These are phyloP conservation scores for Choiromyces venosus DNA, from an alignment of 495 filamentous ascomycete species.

Conservation along the genomic window DNA sequence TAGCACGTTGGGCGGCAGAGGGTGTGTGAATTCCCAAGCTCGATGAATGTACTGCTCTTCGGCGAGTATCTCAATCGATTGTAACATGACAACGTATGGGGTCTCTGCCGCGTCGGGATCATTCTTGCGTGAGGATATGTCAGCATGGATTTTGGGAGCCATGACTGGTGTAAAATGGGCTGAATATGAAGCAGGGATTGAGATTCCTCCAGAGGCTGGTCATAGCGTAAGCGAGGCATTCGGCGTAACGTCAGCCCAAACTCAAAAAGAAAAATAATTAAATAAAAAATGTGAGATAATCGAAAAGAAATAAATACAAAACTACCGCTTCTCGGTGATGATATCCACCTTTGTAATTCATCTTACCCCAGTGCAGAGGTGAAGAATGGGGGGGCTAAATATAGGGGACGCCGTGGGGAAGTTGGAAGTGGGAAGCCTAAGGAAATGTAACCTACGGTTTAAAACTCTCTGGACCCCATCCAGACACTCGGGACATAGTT, in stretches of 20 bases:
- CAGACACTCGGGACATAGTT: slow-evolving; percentile 82
- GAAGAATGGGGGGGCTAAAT: neutral
- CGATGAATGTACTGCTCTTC: slow-evolving; percentile 56
- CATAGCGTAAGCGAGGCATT: slow-evolving; percentile 2
- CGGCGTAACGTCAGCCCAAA: slow-evolving; percentile 8
- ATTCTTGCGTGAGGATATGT: slow-evolving; percentile 59
- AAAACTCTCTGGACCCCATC: slow-evolving; percentile 86
- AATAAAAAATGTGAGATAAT: neutral
- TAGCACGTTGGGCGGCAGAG: slow-evolving; percentile 47
- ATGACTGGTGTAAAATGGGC: slow-evolving; percentile 86
- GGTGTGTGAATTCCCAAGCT: slow-evolving; percentile 66
- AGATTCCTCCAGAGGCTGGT: slow-evolving; percentile 68
- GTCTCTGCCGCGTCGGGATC: slow-evolving; percentile 71
- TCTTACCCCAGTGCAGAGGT: neutral
- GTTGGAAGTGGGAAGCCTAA: slow-evolving; percentile 11
- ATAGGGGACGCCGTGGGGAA: no score
- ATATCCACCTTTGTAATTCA: neutral
- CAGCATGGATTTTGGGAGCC: slow-evolving; percentile 77
- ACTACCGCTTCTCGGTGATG: neutral
- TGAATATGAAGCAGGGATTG: slow-evolving; percentile 86
- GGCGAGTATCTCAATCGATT: slow-evolving; percentile 78
- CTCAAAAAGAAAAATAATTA: neutral
- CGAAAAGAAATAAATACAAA: neutral
- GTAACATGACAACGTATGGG: slow-evolving; percentile 89
- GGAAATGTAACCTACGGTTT: slow-evolving; percentile 42